Evolutionary conservation across 2,329 filamentous ascomycete genomes (phyloP).

Genomic region (Trichoderma endophyticum): DNA sequence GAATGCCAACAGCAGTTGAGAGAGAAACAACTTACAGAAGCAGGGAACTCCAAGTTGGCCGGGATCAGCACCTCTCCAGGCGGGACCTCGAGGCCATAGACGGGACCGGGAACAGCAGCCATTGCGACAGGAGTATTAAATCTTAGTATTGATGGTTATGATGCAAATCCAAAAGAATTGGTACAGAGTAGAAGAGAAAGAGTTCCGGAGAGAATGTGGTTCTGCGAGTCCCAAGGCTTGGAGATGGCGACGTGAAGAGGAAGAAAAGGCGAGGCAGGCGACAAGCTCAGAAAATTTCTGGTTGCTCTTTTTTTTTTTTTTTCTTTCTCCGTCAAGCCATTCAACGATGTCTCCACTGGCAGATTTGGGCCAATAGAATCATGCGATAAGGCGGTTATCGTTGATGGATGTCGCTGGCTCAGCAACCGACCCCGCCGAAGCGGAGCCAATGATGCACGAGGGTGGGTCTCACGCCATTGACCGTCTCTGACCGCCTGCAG

Average conservation of each 20-base stretch:
- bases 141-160: not conserved
- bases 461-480: not conserved
- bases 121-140: slow-evolving; percentile 38
- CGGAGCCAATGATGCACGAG: slow-evolving; percentile 35
- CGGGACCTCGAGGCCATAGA: slow-evolving; percentile 91
- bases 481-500: slow-evolving; percentile 6
- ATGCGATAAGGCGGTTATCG: slow-evolving; percentile 34
- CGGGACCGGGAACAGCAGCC: slow-evolving; percentile 65
- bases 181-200: slow-evolving; percentile 3
- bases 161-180: not conserved
- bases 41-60: slow-evolving; percentile 73
- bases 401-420: slow-evolving; percentile 31
- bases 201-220: slow-evolving; percentile 8
- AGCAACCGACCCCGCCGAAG: slow-evolving; percentile 30
- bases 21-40: slow-evolving; percentile 63
- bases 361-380: slow-evolving; percentile 26
- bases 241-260: slow-evolving; percentile 4
- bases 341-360: slow-evolving; percentile 11
- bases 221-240: slow-evolving; percentile 9
- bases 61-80: slow-evolving; percentile 79
- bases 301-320: slow-evolving; percentile 2
- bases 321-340: slow-evolving; percentile 29
- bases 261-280: slow-evolving; percentile 20
- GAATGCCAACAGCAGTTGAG: not conserved
- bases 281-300: slow-evolving; percentile 21